Conservation (phyloP, 805 yeast species). For the Candida silvatica region DNA sequence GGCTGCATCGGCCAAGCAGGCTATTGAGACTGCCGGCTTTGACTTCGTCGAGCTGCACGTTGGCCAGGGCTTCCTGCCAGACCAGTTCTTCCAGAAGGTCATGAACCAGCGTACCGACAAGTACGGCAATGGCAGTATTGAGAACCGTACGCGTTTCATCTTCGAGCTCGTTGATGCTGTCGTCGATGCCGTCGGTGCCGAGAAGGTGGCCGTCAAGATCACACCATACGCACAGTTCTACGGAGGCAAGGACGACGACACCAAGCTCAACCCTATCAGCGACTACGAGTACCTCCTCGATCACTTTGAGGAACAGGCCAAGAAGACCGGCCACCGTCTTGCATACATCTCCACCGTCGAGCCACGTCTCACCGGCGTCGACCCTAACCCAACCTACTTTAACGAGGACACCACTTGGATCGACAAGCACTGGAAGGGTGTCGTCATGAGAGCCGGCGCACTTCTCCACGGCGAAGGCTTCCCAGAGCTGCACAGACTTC, state of each 20-base stretch:
- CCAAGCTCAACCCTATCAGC: slow-evolving; percentile 11
- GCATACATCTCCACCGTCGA: slow-evolving; percentile 23
- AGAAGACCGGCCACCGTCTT: slow-evolving; percentile 17
- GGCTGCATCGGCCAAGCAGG: slow-evolving; percentile 34
- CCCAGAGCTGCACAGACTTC: slow-evolving; percentile 12
- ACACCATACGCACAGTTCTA: slow-evolving; percentile 39
- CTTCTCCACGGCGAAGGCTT: slow-evolving; percentile 19
- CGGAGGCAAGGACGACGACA: slow-evolving; percentile 26
- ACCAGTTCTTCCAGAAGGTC: slow-evolving; percentile 29
- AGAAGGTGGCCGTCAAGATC: slow-evolving; percentile 37
- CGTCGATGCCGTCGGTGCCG: slow-evolving; percentile 43
- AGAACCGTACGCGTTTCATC: slow-evolving; percentile 31
- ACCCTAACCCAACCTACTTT: slow-evolving; percentile 5
- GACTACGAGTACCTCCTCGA: slow-evolving; percentile 29
- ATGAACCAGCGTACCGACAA: slow-evolving; percentile 32
- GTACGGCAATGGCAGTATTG: slow-evolving; percentile 35
- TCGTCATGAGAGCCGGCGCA: slow-evolving; percentile 14
- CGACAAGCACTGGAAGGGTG: slow-evolving; percentile 13
- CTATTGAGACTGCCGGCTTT: slow-evolving; percentile 29
- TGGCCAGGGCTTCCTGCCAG: slow-evolving; percentile 33
- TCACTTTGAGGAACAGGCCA: slow-evolving; percentile 31
- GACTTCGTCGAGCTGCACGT: slow-evolving; percentile 34
- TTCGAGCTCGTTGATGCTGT: slow-evolving; percentile 44
- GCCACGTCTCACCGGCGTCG: slow-evolving; percentile 20
- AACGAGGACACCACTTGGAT: slow-evolving; percentile 6